These are phyloP conservation scores for Asclepias syriaca DNA, from an alignment of 257 asterid species.

Conservation along the genomic window DNA sequence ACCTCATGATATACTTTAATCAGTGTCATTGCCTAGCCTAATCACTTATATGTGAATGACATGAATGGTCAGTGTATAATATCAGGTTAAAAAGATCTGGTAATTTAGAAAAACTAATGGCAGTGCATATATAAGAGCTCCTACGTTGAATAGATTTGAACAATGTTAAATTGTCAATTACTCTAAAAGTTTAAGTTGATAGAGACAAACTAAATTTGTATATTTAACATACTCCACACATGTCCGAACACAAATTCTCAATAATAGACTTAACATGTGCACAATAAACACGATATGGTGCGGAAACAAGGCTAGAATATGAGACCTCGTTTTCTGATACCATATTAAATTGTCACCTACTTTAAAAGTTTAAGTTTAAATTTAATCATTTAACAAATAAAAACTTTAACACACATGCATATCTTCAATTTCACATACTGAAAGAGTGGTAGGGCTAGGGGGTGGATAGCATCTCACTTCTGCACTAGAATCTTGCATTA, in stretches of 20 bases:
- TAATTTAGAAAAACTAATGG: neutral
- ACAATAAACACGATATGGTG: too few relatives aligned
- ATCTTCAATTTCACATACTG: neutral
- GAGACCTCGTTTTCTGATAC: too few relatives aligned
- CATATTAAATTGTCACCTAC: too few relatives aligned
- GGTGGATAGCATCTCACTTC: neutral
- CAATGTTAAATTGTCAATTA: too few relatives aligned
- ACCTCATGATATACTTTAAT: neutral
- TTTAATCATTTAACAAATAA: neutral
- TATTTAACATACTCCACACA: too few relatives aligned
- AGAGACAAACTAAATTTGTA: too few relatives aligned
- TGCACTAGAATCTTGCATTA: slow-evolving; percentile 1
- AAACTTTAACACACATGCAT: neutral
- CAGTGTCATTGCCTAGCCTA: neutral
- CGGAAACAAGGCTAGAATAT: too few relatives aligned
- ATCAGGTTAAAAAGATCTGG: neutral
- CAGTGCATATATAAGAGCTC: neutral
- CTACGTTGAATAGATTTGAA: neutral
- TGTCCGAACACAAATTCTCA: too few relatives aligned
- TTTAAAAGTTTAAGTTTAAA: too few relatives aligned
- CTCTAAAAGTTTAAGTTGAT: too few relatives aligned
- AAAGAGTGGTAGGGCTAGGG: neutral
- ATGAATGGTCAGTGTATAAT: neutral
- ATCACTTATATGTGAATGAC: neutral
- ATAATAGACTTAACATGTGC: too few relatives aligned